phyloP scores from a whole-genome alignment of 805 yeast genomes.

The Yamadazyma akitaensis region DNA sequence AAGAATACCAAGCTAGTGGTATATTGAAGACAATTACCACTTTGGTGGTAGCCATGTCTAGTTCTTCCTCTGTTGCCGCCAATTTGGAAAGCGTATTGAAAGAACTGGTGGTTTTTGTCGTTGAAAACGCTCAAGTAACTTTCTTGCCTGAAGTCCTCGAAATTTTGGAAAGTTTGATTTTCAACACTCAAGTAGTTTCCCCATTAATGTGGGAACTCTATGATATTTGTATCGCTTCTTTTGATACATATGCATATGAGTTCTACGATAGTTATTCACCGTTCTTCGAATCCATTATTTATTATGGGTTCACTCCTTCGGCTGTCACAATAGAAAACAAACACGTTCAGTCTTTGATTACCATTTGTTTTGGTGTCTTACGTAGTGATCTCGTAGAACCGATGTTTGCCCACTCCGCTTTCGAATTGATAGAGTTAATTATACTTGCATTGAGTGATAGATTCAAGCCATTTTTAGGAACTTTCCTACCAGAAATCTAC shows the following conservation, averaged over 20 bases:
- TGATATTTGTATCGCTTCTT: conserved; percentile 47
- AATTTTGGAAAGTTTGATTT: conserved; percentile 50
- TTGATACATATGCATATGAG: conserved; percentile 58
- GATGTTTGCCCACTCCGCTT: conserved; percentile 36
- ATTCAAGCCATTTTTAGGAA: conserved; percentile 30
- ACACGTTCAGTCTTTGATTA: conserved; percentile 35
- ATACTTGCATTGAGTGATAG: conserved; percentile 29
- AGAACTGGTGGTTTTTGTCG: conserved; percentile 32
- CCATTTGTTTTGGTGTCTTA: conserved; percentile 34
- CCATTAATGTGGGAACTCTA: conserved; percentile 54
- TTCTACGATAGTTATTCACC: conserved; percentile 54
- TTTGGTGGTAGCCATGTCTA: conserved; percentile 40
- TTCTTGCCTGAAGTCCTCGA: conserved; percentile 39
- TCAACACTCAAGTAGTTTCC: conserved; percentile 51
- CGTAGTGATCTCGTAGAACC: conserved; percentile 36
- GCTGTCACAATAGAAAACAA: conserved; percentile 35
- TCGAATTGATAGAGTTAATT: conserved; percentile 36
- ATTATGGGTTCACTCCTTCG: conserved; percentile 45
- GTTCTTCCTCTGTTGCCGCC: conserved; percentile 36
- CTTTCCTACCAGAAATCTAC: conserved; percentile 35
- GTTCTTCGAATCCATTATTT: conserved; percentile 54
- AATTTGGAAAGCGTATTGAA: conserved; percentile 32
- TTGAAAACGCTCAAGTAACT: conserved; percentile 38
- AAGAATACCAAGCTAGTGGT: conserved; percentile 44
- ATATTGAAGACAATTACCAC: conserved; percentile 41